Evolutionary conservation across 768 basidiomycete genomes (phyloP).

Genomic region (Boletus barrowsii): DNA sequence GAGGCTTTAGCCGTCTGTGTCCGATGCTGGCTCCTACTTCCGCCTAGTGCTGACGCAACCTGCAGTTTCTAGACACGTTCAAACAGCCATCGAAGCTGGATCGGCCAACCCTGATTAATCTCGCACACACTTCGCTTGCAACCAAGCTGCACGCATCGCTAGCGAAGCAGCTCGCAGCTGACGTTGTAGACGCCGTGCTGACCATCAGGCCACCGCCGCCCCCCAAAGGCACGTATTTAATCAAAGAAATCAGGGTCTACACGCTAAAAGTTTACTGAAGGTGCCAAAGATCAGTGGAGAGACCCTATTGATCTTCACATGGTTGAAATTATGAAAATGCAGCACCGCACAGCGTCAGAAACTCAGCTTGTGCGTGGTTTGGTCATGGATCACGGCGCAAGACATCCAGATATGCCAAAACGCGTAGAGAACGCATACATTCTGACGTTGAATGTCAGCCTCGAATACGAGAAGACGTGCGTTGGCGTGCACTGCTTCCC

Average conservation of each 20-base stretch:
- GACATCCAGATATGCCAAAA: slow-evolving; percentile 99
- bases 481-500: slow-evolving; percentile 33
- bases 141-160: slow-evolving; percentile 85
- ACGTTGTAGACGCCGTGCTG: slow-evolving; percentile 93
- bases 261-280: slow-evolving; percentile 36
- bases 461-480: slow-evolving; percentile 99
- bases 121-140: slow-evolving; percentile 92
- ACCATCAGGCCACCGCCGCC: slow-evolving; percentile 76
- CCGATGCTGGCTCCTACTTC: slow-evolving; percentile 10
- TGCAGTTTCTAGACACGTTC: slow-evolving; percentile 89
- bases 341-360: slow-evolving; percentile 96
- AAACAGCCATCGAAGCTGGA: slow-evolving; percentile 76
- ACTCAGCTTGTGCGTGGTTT: slow-evolving; percentile 94
- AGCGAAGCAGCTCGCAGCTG: slow-evolving; percentile 84
- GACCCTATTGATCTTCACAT: slow-evolving; percentile 98
- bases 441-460: slow-evolving; percentile 91
- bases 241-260: slow-evolving; percentile 25
- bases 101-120: slow-evolving; percentile 87
- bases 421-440: slow-evolving; percentile 95
- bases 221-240: slow-evolving; percentile 46
- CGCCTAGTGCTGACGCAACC: slow-evolving; percentile 20
- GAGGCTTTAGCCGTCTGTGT: slow-evolving; percentile 77
- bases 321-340: slow-evolving; percentile 99
- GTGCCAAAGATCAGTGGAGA: slow-evolving; percentile 63
- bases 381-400: slow-evolving; percentile 94